Percentiles rank a stretch among this genome's conserved stretches.
Conservation (phyloP, 2,329 filamentous ascomycete genomes). For the Tympanopsis confertula region DNA sequence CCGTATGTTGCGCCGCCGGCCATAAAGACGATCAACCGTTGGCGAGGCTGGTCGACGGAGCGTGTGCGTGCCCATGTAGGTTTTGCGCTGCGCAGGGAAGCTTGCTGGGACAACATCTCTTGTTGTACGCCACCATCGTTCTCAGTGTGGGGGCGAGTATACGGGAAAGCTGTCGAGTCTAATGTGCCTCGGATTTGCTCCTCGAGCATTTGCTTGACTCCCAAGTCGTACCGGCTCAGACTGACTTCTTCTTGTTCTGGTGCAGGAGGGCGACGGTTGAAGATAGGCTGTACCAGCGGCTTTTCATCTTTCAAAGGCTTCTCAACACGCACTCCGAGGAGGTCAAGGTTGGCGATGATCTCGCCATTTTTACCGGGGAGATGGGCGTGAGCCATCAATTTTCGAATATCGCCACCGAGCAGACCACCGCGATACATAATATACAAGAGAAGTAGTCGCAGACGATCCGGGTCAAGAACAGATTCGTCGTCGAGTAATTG, state of each 20-base stretch:
- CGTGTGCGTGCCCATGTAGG: conserved; percentile 89
- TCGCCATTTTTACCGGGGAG: conserved; percentile 65
- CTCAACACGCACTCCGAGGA: conserved; percentile 66
- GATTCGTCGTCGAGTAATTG: conserved; percentile 78
- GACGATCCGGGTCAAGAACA: conserved; percentile 59
- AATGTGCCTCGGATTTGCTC: conserved; percentile 30
- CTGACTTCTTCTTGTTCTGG: conserved; percentile 37
- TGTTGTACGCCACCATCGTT: conserved; percentile 58
- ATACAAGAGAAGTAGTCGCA: conserved; percentile 78
- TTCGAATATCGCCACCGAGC: conserved; percentile 70
- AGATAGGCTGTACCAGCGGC: conserved; percentile 47
- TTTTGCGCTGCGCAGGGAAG: conserved; percentile 80
- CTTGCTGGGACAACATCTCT: conserved; percentile 44
- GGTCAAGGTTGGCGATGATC: conserved; percentile 65
- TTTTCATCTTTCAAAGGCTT: conserved; percentile 64
- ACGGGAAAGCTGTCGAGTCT: conserved; percentile 54
- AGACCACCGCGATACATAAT: conserved; percentile 78
- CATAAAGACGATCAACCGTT: conserved; percentile 87
- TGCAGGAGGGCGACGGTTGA: conserved; percentile 61
- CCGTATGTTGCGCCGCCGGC: conserved; percentile 91
- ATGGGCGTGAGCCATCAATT: conserved; percentile 71
- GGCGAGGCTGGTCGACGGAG: conserved; percentile 66
- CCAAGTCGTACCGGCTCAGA: conserved; percentile 47
- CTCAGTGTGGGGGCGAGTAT: conserved; percentile 58
- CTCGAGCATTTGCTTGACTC: conserved; percentile 45